phyloP scores from a whole-genome alignment of 768 basidiomycete genomes.

The Lactifluus hygrophoroides region DNA sequence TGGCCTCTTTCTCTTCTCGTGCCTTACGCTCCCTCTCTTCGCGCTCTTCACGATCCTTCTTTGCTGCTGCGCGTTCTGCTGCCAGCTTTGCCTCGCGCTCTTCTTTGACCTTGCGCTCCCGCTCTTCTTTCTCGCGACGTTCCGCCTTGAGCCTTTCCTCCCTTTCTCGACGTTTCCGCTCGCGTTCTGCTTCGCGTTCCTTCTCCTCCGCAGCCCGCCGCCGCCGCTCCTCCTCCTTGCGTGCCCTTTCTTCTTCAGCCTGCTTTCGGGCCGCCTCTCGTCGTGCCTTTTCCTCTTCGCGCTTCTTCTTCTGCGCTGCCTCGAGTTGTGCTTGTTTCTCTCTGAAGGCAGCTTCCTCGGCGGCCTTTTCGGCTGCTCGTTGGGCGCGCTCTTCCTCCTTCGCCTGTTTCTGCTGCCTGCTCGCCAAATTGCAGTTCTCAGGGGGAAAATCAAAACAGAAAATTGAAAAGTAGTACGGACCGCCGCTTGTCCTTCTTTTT shows the following conservation, averaged over 20 bases:
- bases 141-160: slow-evolving; percentile 52
- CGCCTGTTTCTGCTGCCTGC: slow-evolving; percentile 81
- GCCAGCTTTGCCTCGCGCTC: slow-evolving; percentile 54
- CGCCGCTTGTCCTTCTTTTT: slow-evolving; percentile 99
- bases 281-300: slow-evolving; percentile 78
- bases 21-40: slow-evolving; percentile 27
- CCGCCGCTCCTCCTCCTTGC: slow-evolving; percentile 78
- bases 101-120: slow-evolving; percentile 54
- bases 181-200: slow-evolving; percentile 69
- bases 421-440: not conserved
- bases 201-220: slow-evolving; percentile 72
- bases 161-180: slow-evolving; percentile 64
- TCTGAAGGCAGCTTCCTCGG: slow-evolving; percentile 71
- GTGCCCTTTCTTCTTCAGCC: slow-evolving; percentile 73
- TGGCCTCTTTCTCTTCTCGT: slow-evolving; percentile 31
- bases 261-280: slow-evolving; percentile 71
- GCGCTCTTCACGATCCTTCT: slow-evolving; percentile 51
- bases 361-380: slow-evolving; percentile 77
- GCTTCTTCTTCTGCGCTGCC: slow-evolving; percentile 70
- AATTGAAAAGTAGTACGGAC: slow-evolving; percentile 35
- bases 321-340: slow-evolving; percentile 71
- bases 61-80: slow-evolving; percentile 49
- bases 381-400: slow-evolving; percentile 88
- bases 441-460: slow-evolving; percentile 8
- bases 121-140: slow-evolving; percentile 47